Base-by-base conservation (phyloP, 2,329 filamentous ascomycete species). In the Cladorrhinum sp. region DNA sequence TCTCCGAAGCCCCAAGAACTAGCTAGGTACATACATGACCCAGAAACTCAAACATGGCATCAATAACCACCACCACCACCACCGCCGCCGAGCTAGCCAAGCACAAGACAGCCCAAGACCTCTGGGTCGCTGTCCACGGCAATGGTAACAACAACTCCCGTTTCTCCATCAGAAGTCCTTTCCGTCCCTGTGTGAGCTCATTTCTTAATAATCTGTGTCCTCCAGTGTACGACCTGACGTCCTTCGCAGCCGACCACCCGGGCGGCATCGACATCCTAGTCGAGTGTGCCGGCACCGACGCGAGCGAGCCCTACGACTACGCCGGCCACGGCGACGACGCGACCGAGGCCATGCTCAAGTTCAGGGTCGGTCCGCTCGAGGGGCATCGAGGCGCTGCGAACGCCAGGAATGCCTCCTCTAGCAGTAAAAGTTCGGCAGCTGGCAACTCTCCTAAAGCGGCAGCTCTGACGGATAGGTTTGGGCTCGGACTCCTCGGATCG, bases 191-290 rank as follows among this genome's bases (percentile, higher is more conserved):
- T n/a, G n/a, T n/a, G n/a, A n/a, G n/a, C n/a, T 42, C 36, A 42
- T n/a, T 42, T 12, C 6, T 42, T 10, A 36, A 46, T 16, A 14
- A 46, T 20, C 3, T 46, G n/a, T 12, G 6, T 16, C 16, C 14
- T 14, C 6, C 50, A 53, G 50, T 53, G 9, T 53, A 53, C 10
- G 23, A 53, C 23, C 24, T 53, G 26, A 53, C 50, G 1, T 33
- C 50, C n/a, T 53, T 53, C n/a, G 24, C 51, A 54, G 24, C n/a
- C 21, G 53, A 55, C 33, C 33, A 55, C 20, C 53, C 53, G 16
- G 53, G 53, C 18, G 53, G 53, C 18, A 55, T 23, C 20, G 53
- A 55, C 21, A 26, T 55, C 21, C 53, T 55, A 10, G 10, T 42
- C 21, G 53, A 55, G 24, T 42, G 30, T 14, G 53, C 53, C 18